Conservation (phyloP, 768 basidiomycete genomes). For the Mycena alexandri region DNA sequence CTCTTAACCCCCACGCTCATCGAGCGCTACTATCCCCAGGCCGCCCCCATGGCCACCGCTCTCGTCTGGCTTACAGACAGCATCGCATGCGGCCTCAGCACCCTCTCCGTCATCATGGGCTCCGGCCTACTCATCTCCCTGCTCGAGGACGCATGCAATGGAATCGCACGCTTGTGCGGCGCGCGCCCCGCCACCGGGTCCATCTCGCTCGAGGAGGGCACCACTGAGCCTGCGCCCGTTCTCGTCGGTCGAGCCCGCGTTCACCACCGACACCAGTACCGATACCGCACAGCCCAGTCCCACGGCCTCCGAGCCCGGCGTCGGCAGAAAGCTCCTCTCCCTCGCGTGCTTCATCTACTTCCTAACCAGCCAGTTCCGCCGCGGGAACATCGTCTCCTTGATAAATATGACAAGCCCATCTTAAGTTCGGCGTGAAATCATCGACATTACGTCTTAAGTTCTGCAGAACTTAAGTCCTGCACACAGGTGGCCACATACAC, state of each 20-base stretch:
- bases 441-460: no score
- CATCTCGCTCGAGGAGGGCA: constrained; percentile 12
- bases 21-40: constrained; percentile 12
- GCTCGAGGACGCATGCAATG: neutral
- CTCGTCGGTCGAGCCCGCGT: neutral
- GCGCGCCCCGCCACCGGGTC: constrained; percentile 3
- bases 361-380: neutral
- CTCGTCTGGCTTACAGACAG: constrained; percentile 12
- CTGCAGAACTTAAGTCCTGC: no score
- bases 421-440: no score
- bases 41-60: constrained; percentile 3
- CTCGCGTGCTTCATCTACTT: neutral
- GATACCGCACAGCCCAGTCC: neutral
- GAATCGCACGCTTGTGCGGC: neutral
- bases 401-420: no score
- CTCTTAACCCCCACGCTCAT: constrained; percentile 5
- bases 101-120: neutral
- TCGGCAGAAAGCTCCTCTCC: constrained; percentile 1
- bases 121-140: neutral
- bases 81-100: neutral
- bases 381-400: neutral
- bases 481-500: no score
- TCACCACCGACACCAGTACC: neutral
- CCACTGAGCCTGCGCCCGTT: neutral
- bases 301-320: neutral